Base-by-base conservation (phyloP, 371 early-diverging fungal genomes). In the Phascolomyces articulosus region DNA sequence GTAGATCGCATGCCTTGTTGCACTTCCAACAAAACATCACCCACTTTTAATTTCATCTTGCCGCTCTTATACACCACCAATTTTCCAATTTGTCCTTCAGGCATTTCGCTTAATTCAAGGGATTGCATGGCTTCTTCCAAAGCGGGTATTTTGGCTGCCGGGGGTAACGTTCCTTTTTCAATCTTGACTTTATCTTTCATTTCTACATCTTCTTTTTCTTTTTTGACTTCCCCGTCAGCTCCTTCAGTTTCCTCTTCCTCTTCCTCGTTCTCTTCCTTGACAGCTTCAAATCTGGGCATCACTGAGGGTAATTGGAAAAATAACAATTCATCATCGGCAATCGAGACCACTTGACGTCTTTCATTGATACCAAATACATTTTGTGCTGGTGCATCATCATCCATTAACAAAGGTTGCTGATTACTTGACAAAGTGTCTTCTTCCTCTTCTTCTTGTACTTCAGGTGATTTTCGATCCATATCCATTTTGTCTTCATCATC, bases 51-150 rank as follows among this genome's bases (percentile, higher is more conserved):
- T 77, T 87, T 86, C 66, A 90, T 87, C 60, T 87, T 88, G 20
- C 93, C 93, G 29, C 90, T 90, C 72, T 86, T 86, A 63, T 87
- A 87, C 13, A 92, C 77, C 7, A 89, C 71, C 68, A 92, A 61
- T 53, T 85, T 85, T 20, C 93, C 93, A 40, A 90, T 78, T 53
- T 84, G 81, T 23, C 93, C 93, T 58, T 88, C 85, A 8, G 80
- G 78, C 66, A 75, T 61, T 11, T 74, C 78, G 13, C 70, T 73
- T 21, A 77, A 60, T 0, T 64, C 66, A 20, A 80, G 62, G 9
- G 73, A 68, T 21, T 47, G 56, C 78, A 78, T 72, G 21, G 64
- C 71, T 18, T 70, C 70, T 55, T 73, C 74, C 23, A 75, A 29
- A 0, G 74, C 57, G 48, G 71, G 69, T 56, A 28, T 86, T 75